These are phyloP conservation scores for Abrus pulchellus DNA, from an alignment of 306 rosid genomes.

Conservation along the genomic window DNA sequence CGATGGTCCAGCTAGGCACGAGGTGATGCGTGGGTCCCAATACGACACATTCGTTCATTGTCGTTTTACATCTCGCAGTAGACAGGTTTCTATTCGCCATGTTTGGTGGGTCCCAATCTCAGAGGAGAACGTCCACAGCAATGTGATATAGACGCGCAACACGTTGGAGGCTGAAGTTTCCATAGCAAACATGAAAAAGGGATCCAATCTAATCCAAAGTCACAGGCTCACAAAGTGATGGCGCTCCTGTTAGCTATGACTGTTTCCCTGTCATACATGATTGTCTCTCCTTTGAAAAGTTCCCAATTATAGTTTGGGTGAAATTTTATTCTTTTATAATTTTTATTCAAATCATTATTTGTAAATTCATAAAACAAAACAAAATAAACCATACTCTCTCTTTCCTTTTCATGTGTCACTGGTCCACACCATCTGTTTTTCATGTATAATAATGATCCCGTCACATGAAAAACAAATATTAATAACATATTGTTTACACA, in stretches of 20 bases:
- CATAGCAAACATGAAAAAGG: background rate
- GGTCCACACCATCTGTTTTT: too few relatives aligned
- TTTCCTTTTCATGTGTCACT: too few relatives aligned
- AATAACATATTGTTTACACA: too few relatives aligned
- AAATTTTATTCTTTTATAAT: too few relatives aligned
- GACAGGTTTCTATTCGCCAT: conserved; percentile 3
- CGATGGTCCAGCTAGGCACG: conserved; percentile 56
- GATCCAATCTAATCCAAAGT: background rate
- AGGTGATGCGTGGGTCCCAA: conserved; percentile 69
- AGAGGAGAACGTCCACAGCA: background rate
- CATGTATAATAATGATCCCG: too few relatives aligned
- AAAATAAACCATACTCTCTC: too few relatives aligned
- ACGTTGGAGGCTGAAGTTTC: background rate
- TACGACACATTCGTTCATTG: conserved; percentile 13
- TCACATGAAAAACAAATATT: too few relatives aligned
- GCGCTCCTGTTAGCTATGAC: background rate
- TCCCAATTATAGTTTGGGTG: too few relatives aligned
- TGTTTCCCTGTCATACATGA: background rate
- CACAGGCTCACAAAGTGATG: background rate
- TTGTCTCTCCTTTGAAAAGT: too few relatives aligned
- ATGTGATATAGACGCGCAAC: conserved; percentile 46
- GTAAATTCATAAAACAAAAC: too few relatives aligned
- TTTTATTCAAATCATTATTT: too few relatives aligned
- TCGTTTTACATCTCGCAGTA: conserved; percentile 38
- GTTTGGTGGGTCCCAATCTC: conserved; percentile 43